These are phyloP conservation scores for Coemansia sp. DNA, from an alignment of 192 early-diverging fungal genomes.

Conservation along the genomic window DNA sequence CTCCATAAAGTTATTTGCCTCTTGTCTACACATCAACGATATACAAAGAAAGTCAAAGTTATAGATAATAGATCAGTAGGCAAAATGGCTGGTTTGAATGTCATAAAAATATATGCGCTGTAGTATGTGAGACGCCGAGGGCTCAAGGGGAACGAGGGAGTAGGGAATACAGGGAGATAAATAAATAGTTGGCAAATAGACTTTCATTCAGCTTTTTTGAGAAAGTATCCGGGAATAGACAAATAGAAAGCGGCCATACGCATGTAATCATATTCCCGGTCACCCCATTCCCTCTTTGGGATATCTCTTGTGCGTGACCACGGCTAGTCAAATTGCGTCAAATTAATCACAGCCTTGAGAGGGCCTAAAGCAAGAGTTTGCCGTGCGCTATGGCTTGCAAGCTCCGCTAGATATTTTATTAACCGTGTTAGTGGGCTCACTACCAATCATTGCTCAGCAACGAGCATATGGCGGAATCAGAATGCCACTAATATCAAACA, in stretches of 20 bases:
- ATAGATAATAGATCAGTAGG: not conserved
- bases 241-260: not conserved
- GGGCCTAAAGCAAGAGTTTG: not conserved
- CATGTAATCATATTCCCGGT: not conserved
- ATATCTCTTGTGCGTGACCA: not conserved
- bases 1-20: constrained; percentile 19
- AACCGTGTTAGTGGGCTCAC: not conserved
- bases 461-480: not conserved
- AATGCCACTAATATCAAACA: not conserved
- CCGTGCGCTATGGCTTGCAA: not conserved
- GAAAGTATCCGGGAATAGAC: not conserved
- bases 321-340: not conserved
- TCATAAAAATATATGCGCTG: not conserved
- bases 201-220: not conserved
- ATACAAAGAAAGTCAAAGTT: not conserved
- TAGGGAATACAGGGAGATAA: not conserved
- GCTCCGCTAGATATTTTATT: not conserved
- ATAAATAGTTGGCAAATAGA: not conserved
- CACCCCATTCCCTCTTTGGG: not conserved
- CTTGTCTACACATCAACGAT: not conserved
- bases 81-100: not conserved
- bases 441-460: not conserved
- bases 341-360: not conserved
- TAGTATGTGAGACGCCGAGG: not conserved
- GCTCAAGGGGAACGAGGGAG: not conserved